These are phyloP conservation scores for Triticum dicoccoides DNA, from an alignment of 176 grass and related monocot species.

Conservation along the genomic window DNA sequence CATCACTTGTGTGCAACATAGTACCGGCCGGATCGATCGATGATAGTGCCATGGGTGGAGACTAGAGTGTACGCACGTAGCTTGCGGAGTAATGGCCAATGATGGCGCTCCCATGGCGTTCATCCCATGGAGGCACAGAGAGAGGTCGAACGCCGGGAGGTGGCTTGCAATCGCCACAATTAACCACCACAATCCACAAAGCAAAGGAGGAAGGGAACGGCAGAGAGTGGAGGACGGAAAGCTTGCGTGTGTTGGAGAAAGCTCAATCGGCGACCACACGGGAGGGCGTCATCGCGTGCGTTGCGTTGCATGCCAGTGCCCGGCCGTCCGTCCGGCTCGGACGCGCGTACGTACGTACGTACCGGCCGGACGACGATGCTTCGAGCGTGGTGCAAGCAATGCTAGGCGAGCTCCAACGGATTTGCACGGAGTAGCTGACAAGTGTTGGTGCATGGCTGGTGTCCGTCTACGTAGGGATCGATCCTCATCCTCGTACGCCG, in stretches of 20 bases:
- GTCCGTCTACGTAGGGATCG: neutral
- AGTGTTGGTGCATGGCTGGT: neutral
- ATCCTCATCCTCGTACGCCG: too few species aligned
- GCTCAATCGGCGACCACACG: constrained; percentile 11
- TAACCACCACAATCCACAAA: too few species aligned
- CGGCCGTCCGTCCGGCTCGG: too few species aligned
- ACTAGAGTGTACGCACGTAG: too few species aligned
- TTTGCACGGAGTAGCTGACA: neutral
- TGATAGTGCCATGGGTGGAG: neutral
- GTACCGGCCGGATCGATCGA: neutral
- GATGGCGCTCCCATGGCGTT: too few species aligned
- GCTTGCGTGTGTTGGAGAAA: constrained; percentile 39
- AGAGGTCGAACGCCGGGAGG: constrained; percentile 7
- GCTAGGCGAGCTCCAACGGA: neutral
- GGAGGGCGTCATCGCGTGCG: neutral
- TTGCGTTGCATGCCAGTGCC: neutral
- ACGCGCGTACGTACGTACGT: neutral
- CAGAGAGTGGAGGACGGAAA: neutral
- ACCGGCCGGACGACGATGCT: neutral
- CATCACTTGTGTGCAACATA: neutral
- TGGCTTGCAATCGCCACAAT: neutral
- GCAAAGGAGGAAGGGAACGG: neutral
- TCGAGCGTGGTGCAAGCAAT: constrained; percentile 28
- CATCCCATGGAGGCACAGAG: too few species aligned
- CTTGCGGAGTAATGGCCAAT: too few species aligned